Conservation (phyloP, 257 asterid genomes). For the Solanum infundibuliforme region DNA sequence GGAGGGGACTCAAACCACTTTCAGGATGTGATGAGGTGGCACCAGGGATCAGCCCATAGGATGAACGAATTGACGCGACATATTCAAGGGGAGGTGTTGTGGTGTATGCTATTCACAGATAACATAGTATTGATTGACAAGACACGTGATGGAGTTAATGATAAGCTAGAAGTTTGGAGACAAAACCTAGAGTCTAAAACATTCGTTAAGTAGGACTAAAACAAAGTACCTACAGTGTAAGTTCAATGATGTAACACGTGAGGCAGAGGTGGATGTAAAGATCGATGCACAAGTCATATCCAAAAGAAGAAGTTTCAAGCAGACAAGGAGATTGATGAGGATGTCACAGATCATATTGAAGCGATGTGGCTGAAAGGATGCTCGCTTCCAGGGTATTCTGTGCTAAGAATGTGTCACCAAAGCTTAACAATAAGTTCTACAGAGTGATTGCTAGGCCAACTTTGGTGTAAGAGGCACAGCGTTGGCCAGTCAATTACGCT, state of each 20-base stretch:
- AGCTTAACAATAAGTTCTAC: not conserved
- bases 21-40: not conserved
- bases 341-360: not conserved
- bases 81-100: not conserved
- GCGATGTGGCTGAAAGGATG: not conserved
- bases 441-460: not conserved
- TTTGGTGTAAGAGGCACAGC: not conserved
- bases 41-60: not conserved
- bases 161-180: not conserved
- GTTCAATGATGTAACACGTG: not conserved
- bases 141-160: not conserved
- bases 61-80: not conserved
- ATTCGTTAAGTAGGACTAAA: not conserved
- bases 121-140: not conserved
- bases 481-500: not conserved
- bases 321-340: not conserved
- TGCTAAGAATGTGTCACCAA: not conserved
- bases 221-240: not conserved
- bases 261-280: not conserved
- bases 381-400: not conserved
- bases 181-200: not conserved
- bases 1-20: not conserved
- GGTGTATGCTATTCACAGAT: not conserved
- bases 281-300: not conserved
- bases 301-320: not conserved